Evolutionary conservation across 306 rosid species (phyloP), one percentile per base, ranked within the genome.

Genomic region (Castanea mollissima): DNA sequence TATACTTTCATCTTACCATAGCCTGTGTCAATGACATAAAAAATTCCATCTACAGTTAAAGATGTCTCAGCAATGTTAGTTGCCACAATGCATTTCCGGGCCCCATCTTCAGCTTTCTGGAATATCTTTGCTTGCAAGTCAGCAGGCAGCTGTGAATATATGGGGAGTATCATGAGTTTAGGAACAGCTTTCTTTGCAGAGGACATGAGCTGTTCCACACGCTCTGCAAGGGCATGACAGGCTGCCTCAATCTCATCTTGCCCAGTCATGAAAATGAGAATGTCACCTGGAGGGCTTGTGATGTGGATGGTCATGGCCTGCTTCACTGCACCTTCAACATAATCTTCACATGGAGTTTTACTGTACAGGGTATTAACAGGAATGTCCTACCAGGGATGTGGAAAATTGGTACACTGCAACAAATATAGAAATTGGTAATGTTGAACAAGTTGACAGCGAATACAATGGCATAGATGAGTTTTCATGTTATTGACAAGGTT

Each of bases 241-340:
- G 98, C 99, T 32, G 99, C 99, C 88, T 95, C 99, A 56, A 95
- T 95, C 93, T 95, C 99, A 75, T 95, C 99, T 88, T 92, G 99
- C 76, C 99, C 99, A 25, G 98, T 95, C 99, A 92, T 92, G 86
- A 95, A 95, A 79, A 95, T 95, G 74, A 95, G 99, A 76, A 95
- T 91, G 85, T 95, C 99, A 78, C 99, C 99, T 0, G 96, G 90
- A 69, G 99, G 94, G 74, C 98, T 92, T 41, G 97, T 90, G 85
- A 95, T 91, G 86, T 95, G 99, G 83, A 95, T 95, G n/a, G 98
- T 89, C 97, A 95, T 95, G 60, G 98, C 98, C 85, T 95, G 98
- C 90, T 95, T 95, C 83, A 95, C 99, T 38, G 98, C 99, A 75
- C 84, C 98, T 83, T 95, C 99, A 60, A 95, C 99, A 65, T 95